Evolutionary conservation across 2,329 filamentous ascomycete genomes (phyloP).

Genomic region (Gliomastix tumulicola): DNA sequence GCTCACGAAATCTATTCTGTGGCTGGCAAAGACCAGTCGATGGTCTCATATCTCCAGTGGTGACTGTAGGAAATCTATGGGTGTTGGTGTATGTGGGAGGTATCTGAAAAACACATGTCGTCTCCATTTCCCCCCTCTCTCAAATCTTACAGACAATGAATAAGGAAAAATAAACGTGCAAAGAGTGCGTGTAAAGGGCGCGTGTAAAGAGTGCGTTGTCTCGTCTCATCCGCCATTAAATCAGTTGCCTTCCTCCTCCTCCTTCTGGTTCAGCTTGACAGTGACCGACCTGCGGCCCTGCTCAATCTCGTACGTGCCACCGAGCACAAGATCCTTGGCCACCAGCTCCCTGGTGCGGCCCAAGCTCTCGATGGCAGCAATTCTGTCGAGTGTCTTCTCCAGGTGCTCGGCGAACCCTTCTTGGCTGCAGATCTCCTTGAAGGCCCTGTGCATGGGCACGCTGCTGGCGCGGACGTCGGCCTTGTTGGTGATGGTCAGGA

Average conservation of each 20-base stretch:
- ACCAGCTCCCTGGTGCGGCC: constrained; percentile 92
- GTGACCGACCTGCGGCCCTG: constrained; percentile 29
- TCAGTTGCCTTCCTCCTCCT: constrained; percentile 22
- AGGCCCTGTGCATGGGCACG: constrained; percentile 93
- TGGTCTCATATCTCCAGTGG: too few relatives aligned
- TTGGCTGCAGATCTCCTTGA: constrained; percentile 71
- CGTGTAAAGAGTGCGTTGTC: too few relatives aligned
- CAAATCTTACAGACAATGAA: too few relatives aligned
- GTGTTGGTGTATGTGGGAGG: too few relatives aligned
- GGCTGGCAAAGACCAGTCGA: too few relatives aligned
- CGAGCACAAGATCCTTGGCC: constrained; percentile 85
- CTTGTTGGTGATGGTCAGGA: constrained; percentile 86
- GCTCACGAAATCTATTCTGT: too few relatives aligned
- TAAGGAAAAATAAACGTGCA: too few relatives aligned
- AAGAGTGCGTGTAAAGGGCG: too few relatives aligned
- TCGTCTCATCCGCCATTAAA: too few relatives aligned
- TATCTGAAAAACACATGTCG: too few relatives aligned
- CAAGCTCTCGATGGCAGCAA: constrained; percentile 86
- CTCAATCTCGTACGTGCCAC: constrained; percentile 68
- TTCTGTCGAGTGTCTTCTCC: constrained; percentile 75
- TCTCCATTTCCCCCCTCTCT: too few relatives aligned
- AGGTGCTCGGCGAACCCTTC: constrained; percentile 77
- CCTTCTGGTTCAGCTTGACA: constrained; percentile 34
- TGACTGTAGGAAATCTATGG: too few relatives aligned
- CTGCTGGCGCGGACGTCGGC: constrained; percentile 87